A percentile compares a stretch with the other conserved stretches of the same genome.
These are phyloP conservation scores for Phialemoniopsis sp. DNA, from an alignment of 2,329 filamentous ascomycete species.

Conservation along the genomic window DNA sequence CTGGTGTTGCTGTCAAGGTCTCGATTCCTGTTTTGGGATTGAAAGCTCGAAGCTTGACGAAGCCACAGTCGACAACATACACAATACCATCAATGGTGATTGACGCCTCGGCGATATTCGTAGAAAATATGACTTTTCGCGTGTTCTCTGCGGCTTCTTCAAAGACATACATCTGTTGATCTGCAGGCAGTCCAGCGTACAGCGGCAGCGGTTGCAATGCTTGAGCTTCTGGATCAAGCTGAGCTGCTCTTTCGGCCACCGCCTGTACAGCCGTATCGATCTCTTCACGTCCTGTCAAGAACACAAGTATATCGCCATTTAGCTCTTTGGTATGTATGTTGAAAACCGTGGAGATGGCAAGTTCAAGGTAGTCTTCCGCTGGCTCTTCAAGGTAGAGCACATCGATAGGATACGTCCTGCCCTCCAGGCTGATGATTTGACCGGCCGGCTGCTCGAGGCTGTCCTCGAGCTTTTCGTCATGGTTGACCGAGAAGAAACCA, in stretches of 20 bases:
- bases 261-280: constrained; percentile 80
- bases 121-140: constrained; percentile 87
- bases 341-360: constrained; percentile 76
- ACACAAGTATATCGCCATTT: constrained; percentile 84
- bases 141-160: constrained; percentile 77
- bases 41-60: constrained; percentile 84
- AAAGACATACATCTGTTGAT: constrained; percentile 94
- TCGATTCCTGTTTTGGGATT: constrained; percentile 84
- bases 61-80: constrained; percentile 87
- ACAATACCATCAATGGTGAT: constrained; percentile 91
- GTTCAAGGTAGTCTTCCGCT: constrained; percentile 81
- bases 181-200: constrained; percentile 83
- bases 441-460: constrained; percentile 27
- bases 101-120: constrained; percentile 94
- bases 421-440: constrained; percentile 79
- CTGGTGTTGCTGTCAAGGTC: constrained; percentile 72
- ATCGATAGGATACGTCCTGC: constrained; percentile 85
- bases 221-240: constrained; percentile 52
- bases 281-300: constrained; percentile 88
- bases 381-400: constrained; percentile 75
- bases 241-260: constrained; percentile 66
- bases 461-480: constrained; percentile 27
- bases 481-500: constrained; percentile 61
- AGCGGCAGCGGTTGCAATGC: constrained; percentile 71
- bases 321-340: constrained; percentile 80